Evolutionary conservation across 768 basidiomycete species (phyloP), one percentile per base, ranked within the genome.

Genomic region (Neoboletus brunneissimus): DNA sequence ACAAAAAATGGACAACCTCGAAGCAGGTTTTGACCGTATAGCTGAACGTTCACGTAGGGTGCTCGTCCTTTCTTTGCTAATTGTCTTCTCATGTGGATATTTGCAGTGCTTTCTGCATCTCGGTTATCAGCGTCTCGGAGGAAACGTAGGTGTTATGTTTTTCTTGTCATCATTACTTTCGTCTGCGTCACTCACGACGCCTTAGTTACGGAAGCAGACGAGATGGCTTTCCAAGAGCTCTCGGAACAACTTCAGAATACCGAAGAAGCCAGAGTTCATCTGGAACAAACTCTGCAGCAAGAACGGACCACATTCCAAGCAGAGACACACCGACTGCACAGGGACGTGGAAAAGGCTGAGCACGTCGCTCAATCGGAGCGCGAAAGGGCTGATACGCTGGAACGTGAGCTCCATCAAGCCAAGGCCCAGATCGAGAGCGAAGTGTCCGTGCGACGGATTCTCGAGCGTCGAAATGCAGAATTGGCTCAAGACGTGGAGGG

Each of bases 11-110:
- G 91, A 96, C 57, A 79, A 76, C 25, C 76, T 95, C 13, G 88
- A 91, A 68, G 69, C 81, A 0, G 87, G 88, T 2, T 94, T 97
- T 65, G 94, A 95, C 63, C 82, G 85, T 59, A 87, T 95, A 63
- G 88, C 90, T 4, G 91, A 94, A 67, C 83, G 88, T 46, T 91
- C 90, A 56, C 70, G 93, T 93, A 68, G 54, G 90, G 63, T 58
- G 0, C 6, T 18, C 27, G 1, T 44, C n/a, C 4, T 23, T 23
- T 15, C 5, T 31, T 31, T 5, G 4, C 3, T 22, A 5, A 35
- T 38, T 2, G 10, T 42, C 20, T 54, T 48, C 15, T 49, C 38
- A 59, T 58, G n/a, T 56, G 56, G 34, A 49, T 18, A 40, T 29
- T 55, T 53, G 31, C 51, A 92, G 91, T 94, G 35, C 77, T 92